phyloP scores from a whole-genome alignment of 352 stramenopile genomes.

The Thraustotheca clavata region DNA sequence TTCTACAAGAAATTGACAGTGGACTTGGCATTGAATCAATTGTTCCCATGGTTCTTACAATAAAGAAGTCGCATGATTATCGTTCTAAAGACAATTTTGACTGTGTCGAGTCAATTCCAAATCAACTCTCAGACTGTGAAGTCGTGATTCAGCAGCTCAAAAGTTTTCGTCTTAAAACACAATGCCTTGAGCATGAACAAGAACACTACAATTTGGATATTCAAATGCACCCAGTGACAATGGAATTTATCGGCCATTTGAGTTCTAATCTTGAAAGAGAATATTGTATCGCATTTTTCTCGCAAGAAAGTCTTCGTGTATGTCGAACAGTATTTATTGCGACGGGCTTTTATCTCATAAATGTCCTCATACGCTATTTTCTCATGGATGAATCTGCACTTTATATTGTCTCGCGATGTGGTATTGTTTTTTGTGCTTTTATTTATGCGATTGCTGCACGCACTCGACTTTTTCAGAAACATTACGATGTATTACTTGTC shows the following conservation, averaged over 20 bases:
- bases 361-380: conserved; percentile 12
- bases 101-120: neutral
- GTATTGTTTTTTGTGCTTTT: conserved; percentile 62
- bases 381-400: neutral
- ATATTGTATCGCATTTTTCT: conserved; percentile 60
- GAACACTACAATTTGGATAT: conserved; percentile 22
- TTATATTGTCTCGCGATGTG: neutral
- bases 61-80: neutral
- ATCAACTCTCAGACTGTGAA: neutral
- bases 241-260: conserved; percentile 77
- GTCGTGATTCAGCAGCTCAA: neutral
- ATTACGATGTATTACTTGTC: conserved; percentile 70
- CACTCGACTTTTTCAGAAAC: conserved; percentile 58
- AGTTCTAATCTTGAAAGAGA: conserved; percentile 62
- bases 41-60: neutral
- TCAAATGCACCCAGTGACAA: conserved; percentile 63
- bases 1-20: conserved; percentile 80
- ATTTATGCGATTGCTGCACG: conserved; percentile 57
- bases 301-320: conserved; percentile 54
- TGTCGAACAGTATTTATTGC: conserved; percentile 15
- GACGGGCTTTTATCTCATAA: neutral
- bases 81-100: neutral
- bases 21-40: conserved; percentile 25
- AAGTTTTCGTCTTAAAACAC: neutral
- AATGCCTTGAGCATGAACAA: neutral